A percentile compares a stretch with the other conserved stretches of the same genome.
phyloP scores from a whole-genome alignment of 2,329 filamentous ascomycete genomes.

The Plenodomus lindquistii region DNA sequence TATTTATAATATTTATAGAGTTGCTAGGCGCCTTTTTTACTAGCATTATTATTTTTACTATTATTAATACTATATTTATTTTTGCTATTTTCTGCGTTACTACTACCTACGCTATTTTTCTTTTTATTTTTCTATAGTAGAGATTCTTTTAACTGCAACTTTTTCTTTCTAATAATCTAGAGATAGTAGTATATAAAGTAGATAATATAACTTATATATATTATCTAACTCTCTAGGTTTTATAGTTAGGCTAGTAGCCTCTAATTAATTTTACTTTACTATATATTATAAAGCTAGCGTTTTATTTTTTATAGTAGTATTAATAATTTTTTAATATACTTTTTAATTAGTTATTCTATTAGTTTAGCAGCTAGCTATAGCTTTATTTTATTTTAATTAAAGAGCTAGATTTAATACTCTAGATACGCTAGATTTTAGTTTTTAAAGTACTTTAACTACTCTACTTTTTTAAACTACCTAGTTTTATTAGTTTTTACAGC shows the following conservation, averaged over 20 bases:
- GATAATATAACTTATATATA: too few species aligned
- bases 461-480: not conserved
- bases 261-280: not conserved
- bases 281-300: not conserved
- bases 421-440: not conserved
- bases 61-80: not conserved
- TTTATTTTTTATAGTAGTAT: not conserved
- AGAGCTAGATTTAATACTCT: not conserved
- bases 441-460: not conserved
- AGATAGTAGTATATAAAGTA: too few species aligned
- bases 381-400: not conserved
- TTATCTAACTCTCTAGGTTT: not conserved
- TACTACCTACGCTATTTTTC: too few species aligned
- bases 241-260: not conserved
- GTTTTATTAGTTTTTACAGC: not conserved
- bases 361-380: not conserved
- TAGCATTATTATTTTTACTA: not conserved
- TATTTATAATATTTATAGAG: not conserved
- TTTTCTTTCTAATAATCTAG: not conserved
- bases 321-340: not conserved
- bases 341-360: not conserved
- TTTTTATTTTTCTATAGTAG: not conserved
- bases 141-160: not conserved
- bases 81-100: not conserved
- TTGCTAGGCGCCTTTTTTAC: not conserved